Percentiles rank a stretch among this genome's conserved stretches.
These are phyloP conservation scores for Orbilia blumenaviensis DNA, from an alignment of 2,329 filamentous ascomycete genomes.

Conservation along the genomic window DNA sequence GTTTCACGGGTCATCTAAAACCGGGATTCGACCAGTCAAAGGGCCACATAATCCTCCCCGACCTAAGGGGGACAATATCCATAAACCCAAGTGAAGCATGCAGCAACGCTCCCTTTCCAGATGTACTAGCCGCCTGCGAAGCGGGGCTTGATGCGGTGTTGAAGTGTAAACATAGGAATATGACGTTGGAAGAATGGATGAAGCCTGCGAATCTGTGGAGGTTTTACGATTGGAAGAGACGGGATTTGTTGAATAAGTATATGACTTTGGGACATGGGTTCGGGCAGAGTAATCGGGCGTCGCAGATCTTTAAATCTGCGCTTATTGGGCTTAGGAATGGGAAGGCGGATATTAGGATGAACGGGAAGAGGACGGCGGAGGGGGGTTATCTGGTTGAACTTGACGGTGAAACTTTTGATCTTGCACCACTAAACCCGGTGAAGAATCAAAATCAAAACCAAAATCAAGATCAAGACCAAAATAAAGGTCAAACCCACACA, in stretches of 20 bases:
- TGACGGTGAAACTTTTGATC: slow-evolving; percentile 39
- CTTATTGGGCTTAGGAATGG: slow-evolving; percentile 20
- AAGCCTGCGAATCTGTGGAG: slow-evolving; percentile 31
- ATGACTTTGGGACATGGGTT: slow-evolving; percentile 17
- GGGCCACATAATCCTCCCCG: slow-evolving; percentile 26
- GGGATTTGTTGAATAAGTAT: slow-evolving; percentile 39
- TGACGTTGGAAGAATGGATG: slow-evolving; percentile 37
- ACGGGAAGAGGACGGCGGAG: background rate
- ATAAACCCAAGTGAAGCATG: slow-evolving; percentile 30
- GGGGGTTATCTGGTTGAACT: slow-evolving; percentile 37
- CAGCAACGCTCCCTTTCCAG: slow-evolving; percentile 18
- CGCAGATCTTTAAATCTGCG: slow-evolving; percentile 16
- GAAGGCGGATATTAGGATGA: background rate
- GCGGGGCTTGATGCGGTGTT: slow-evolving; percentile 25
- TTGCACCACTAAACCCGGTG: slow-evolving; percentile 7
- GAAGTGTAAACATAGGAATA: slow-evolving; percentile 11
- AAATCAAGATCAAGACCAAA: too few relatives aligned
- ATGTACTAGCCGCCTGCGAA: slow-evolving; percentile 25
- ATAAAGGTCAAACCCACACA: too few relatives aligned
- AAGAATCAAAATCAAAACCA: background rate
- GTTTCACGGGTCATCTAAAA: slow-evolving; percentile 25
- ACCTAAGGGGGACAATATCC: slow-evolving; percentile 39
- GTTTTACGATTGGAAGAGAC: slow-evolving; percentile 37
- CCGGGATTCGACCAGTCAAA: slow-evolving; percentile 1
- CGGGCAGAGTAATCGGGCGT: slow-evolving; percentile 5